Base-by-base conservation (phyloP, 331 rosid genomes). In the Cydonia oblonga region DNA sequence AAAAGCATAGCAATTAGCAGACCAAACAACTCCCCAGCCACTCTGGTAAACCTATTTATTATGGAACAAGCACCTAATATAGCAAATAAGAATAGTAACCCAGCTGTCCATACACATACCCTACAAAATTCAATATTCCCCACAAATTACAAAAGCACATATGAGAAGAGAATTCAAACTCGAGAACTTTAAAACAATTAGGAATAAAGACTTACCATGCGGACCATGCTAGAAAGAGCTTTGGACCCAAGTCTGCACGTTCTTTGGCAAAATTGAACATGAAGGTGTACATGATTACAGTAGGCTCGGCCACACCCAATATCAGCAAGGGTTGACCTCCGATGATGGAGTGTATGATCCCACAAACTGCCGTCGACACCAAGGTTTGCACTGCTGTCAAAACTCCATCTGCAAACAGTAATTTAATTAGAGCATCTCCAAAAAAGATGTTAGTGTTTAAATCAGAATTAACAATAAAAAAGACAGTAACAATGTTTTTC, bases 231-330 rank as follows among this genome's bases (percentile, higher is more conserved):
- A 95, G 92, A 82, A 95, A 95, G 60, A 88, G 79, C 53, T 89
- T 65, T 40, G 84, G 81, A 58, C 99, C 99, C 78, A 95, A 84
- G 33, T 88, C 96, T 1, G 90, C 80, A 49, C 90, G 85, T 79
- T 88, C 96, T 72, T 95, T 95, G 5, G 93, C 99, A 68, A 95
- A 95, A 81, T 87, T 85, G 72, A 91, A 95, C 97, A 95, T 87
- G 88, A 95, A 95, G 12, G 96, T 89, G 78, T 95, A 95, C 99
- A 95, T 95, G 72, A 95, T 91, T 67, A 95, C 99, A 12, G 99
- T 95, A 46, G 99, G 99, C 78, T 95, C 99, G 24, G 99, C 99
- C 78, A 95, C 99, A 61, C 99, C 99, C 59, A 95, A 81, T 77
- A 95, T 87, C 63, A 95, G 76, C 69, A 95, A 84, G 18, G 99